Evolutionary conservation across 129 eudicot species (phyloP).

Genomic region (Arctium minus): DNA sequence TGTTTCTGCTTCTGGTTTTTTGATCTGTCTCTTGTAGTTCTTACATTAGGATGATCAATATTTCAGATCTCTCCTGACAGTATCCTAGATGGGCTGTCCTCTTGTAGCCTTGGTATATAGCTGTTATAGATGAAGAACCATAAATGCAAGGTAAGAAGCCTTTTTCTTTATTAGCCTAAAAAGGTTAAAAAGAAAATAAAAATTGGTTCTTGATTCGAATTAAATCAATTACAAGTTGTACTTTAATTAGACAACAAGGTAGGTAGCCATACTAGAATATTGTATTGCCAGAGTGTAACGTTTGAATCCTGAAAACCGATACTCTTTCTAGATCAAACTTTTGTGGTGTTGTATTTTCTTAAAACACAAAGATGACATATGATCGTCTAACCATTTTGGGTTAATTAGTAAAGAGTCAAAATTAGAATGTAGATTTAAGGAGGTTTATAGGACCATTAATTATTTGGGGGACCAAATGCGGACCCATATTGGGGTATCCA

Average conservation of each 20-base stretch:
- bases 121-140: constrained; percentile 29
- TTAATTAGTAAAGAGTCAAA: neutral
- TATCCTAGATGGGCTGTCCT: constrained; percentile 16
- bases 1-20: neutral
- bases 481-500: constrained; percentile 25
- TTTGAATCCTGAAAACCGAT: constrained; percentile 13
- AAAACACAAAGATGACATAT: neutral
- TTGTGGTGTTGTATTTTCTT: neutral
- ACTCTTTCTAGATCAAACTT: neutral
- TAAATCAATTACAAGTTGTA: constrained; percentile 3
- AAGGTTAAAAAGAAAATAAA: neutral
- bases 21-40: neutral
- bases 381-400: neutral
- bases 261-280: constrained; percentile 32
- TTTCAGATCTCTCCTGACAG: neutral
- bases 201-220: neutral
- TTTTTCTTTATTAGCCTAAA: constrained; percentile 30
- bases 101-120: constrained; percentile 26
- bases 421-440: neutral
- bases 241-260: constrained; percentile 40
- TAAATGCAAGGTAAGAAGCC: constrained; percentile 43
- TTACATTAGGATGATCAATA: constrained; percentile 25
- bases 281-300: constrained; percentile 18
- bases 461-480: constrained; percentile 16
- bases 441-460: neutral